Base-by-base conservation (phyloP, 768 basidiomycete genomes). In the Cubamyces sp. region DNA sequence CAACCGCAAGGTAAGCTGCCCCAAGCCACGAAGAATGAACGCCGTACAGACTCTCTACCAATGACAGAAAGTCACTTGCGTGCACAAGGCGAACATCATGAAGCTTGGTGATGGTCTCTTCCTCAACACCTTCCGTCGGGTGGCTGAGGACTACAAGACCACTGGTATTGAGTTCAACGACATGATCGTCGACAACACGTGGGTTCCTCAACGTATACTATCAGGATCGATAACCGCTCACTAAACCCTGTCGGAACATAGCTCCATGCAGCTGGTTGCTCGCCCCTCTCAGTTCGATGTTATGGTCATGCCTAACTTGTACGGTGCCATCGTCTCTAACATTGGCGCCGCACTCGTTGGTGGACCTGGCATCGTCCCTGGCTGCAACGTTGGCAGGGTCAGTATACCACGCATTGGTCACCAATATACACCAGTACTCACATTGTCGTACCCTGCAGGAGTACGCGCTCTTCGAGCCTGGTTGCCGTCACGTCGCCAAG, bases 61-160 rank as follows among this genome's bases (percentile, higher is more conserved):
- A 42, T 5, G 19, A 37, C 54, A 96, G 94, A 98, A 96, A 91
- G 96, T 99, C 68, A 99, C 97, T 43, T 98, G 96, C 73, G 95
- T 99, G 47, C 97, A 99, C 87, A 99, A 99, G 79, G 97, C 97
- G 71, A 98, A 98, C 82, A 99, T 99, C 82, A 99, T 99, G 97
- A 99, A 99, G 78, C 88, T 98, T 69, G 96, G 96, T 75, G 97
- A 98, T 72, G 97, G 97, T 76, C 86, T 99, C 45, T 98, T 98
- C 88, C 85, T 98, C 70, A 96, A 94, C 78, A 98, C 96, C 23
- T 99, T 98, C 88, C 92, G 94, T 69, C 85, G 87, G 62, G 86
- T 99, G 62, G 97, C 95, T 37, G 94, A 98, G 76, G 96, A 98
- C 74, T 99, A 98, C 84, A 91, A 87, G 77, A 88, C 87, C 55